These are phyloP conservation scores for Wickerhamomyces canadensis DNA, from an alignment of 805 yeast genomes.

Conservation along the genomic window DNA sequence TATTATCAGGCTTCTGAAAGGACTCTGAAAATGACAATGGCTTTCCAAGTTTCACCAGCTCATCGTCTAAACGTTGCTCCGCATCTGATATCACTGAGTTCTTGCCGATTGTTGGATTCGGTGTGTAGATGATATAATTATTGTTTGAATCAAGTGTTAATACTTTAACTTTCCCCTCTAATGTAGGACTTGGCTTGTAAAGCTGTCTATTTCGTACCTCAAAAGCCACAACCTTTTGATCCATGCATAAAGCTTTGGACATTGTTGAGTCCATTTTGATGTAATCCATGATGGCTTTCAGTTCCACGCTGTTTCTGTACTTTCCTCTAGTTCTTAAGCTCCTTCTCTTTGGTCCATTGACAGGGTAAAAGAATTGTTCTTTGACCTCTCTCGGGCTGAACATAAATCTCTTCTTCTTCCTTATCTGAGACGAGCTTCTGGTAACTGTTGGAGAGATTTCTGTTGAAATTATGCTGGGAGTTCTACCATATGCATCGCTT, in stretches of 20 bases:
- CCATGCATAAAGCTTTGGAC: constrained; percentile 17
- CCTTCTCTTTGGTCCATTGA: constrained; percentile 19
- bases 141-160: constrained; percentile 23
- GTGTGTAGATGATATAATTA: constrained; percentile 21
- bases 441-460: constrained; percentile 10
- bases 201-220: constrained; percentile 8
- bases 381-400: constrained; percentile 15
- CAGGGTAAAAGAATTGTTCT: constrained; percentile 20
- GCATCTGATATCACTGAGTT: constrained; percentile 18
- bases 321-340: constrained; percentile 17
- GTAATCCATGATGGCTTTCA: constrained; percentile 19
- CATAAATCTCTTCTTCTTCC: constrained; percentile 18
- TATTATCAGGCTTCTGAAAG: no score
- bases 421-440: constrained; percentile 11
- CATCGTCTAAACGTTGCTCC: constrained; percentile 17
- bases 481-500: constrained; percentile 9
- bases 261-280: constrained; percentile 19
- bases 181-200: constrained; percentile 10
- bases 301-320: constrained; percentile 19
- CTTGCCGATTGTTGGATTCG: constrained; percentile 15
- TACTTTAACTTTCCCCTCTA: constrained; percentile 9
- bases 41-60: constrained; percentile 15
- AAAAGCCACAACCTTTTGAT: constrained; percentile 13
- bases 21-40: constrained; percentile 1
- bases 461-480: constrained; percentile 18